Percentiles rank a stretch among this genome's conserved stretches.
These are phyloP conservation scores for Arabis alpina DNA, from an alignment of 345 rosid species.

Conservation along the genomic window DNA sequence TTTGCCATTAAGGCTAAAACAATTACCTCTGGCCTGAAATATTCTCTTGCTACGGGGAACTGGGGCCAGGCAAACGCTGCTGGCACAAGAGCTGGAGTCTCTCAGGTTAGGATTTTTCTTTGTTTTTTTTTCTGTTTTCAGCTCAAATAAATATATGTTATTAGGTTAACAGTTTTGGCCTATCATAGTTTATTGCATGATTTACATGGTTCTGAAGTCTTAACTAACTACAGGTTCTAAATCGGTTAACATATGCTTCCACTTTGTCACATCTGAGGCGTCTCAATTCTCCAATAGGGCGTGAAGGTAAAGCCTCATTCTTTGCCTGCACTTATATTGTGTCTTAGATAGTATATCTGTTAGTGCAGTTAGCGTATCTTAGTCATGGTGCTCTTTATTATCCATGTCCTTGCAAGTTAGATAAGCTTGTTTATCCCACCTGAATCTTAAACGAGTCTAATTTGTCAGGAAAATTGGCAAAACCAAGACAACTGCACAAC, in stretches of 20 bases:
- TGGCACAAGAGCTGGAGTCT: slow-evolving; percentile 99
- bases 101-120: slow-evolving; percentile 64
- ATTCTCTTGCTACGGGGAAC: slow-evolving; percentile 97
- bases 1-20: slow-evolving; percentile 98
- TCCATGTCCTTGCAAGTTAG: slow-evolving; percentile 13
- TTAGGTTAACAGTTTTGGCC: slow-evolving; percentile 17
- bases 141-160: slow-evolving; percentile 2
- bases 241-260: slow-evolving; percentile 94
- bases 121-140: slow-evolving; percentile 4
- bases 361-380: slow-evolving; percentile 15
- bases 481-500: slow-evolving; percentile 97
- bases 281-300: slow-evolving; percentile 96
- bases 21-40: slow-evolving; percentile 95
- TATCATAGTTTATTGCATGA: slow-evolving; percentile 8
- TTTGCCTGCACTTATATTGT: slow-evolving; percentile 18
- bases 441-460: slow-evolving; percentile 32
- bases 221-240: slow-evolving; percentile 65
- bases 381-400: neutral
- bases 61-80: slow-evolving; percentile 99
- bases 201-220: slow-evolving; percentile 17
- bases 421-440: slow-evolving; percentile 2
- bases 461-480: slow-evolving; percentile 88
- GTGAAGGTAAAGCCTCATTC: slow-evolving; percentile 74
- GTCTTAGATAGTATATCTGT: slow-evolving; percentile 1
- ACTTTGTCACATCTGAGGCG: slow-evolving; percentile 95